Evolutionary conservation across 441 rosid species (phyloP), one percentile per base, ranked within the genome.

Genomic region (Theobroma grandiflorum): DNA sequence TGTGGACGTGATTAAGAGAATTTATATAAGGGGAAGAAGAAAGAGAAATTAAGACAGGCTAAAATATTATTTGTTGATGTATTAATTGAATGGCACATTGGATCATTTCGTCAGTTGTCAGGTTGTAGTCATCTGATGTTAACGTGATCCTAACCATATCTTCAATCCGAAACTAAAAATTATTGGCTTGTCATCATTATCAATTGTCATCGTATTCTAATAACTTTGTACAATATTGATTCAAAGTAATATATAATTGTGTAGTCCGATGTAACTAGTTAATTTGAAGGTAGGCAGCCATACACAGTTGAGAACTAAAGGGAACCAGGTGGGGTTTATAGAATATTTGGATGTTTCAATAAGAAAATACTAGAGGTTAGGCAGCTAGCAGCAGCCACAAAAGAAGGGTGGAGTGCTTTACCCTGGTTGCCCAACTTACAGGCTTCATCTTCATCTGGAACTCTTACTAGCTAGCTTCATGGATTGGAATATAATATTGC

Each of bases 61-160:
- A 12, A 50, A 10, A 50, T 14, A 52, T 15, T 52, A 52, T 3
- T 15, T 52, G 57, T 58, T 58, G 33, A 22, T 0, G 33, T 58
- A 8, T 58, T 58, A 4, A 45, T 45, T 45, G 49, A 22, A 22
- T 58, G 12, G 3, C 14, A 22, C 16, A 53, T 53, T 53, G 16
- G 6, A 53, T 22, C 11, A 1, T 58, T 58, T 8, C 5, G 63
- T 58, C 2, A 58, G 15, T 35, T 20, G 35, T 22, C 35, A 20
- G 64, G 15, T 59, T 59, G 64, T 26, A 64, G 43, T 62, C 66
- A 26, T 59, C 14, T 35, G 63, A 71, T 63, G 70, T 15, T 61
- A 14, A 62, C 67, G 4, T 8, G 22, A 70, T 61, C 40, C 75
- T 49, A 63, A n/a, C 57, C 42, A 26, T 59, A 33, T 18, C 33